These are phyloP conservation scores for Bryopsis sp. DNA, from an alignment of 139 green algal genomes.

Conservation along the genomic window DNA sequence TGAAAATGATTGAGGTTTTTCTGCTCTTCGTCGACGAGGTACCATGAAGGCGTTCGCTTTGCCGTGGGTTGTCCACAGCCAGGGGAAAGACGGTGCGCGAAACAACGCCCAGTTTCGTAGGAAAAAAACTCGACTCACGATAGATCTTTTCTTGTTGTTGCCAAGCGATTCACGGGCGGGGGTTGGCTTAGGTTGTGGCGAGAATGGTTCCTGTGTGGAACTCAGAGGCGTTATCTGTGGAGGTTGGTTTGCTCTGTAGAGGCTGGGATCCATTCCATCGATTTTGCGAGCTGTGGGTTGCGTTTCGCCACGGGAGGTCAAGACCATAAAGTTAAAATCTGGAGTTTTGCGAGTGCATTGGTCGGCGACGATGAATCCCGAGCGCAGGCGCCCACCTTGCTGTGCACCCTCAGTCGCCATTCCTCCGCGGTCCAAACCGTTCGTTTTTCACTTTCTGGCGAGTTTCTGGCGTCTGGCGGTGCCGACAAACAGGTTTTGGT, in stretches of 20 bases:
- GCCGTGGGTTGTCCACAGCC: background rate
- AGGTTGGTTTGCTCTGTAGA: background rate
- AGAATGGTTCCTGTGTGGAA: no score
- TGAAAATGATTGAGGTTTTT: no score
- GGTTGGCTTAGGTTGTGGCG: no score
- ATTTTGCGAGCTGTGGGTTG: background rate
- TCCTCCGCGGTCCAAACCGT: background rate
- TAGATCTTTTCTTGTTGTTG: background rate
- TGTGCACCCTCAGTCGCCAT: background rate
- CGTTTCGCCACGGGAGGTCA: slow-evolving; percentile 8
- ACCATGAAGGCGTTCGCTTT: background rate
- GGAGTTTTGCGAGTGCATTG: background rate
- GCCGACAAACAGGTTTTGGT: background rate
- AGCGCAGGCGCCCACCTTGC: background rate
- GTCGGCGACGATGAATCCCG: background rate
- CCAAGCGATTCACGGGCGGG: background rate
- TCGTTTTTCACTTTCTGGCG: slow-evolving; percentile 1
- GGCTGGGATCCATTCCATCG: slow-evolving; percentile 10
- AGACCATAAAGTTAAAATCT: background rate
- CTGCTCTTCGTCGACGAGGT: no score
- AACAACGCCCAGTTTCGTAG: no score
- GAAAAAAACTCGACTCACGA: no score
- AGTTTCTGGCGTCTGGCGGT: slow-evolving; percentile 3
- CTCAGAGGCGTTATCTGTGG: no score
- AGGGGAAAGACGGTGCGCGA: background rate